Base-by-base conservation (phyloP, 2,329 filamentous ascomycete species). In the Penicillium sp. region DNA sequence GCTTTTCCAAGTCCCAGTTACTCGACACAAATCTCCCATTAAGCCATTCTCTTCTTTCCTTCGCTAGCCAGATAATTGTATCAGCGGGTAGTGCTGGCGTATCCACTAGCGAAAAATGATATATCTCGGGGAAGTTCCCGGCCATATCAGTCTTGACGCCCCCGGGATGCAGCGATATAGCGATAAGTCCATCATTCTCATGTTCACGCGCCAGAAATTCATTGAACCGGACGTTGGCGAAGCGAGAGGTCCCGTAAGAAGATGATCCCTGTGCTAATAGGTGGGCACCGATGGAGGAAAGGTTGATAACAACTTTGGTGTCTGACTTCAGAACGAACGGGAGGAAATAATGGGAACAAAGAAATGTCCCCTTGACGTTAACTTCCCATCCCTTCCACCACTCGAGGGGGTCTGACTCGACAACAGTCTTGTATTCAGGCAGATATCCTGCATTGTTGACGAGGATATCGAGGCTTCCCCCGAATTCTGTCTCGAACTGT, bases 191-290 rank as follows among this genome's bases (percentile, higher is more conserved):
- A 56, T 80, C 33, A 40, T 72, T 60, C 2, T 61, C 70, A 60
- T 82, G 79, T 42, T 84, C 83, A 0, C 66, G 66, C 34, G 73
- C 70, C 8, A 82, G 56, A 56, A 76, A 79, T 61, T 85, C 81
- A 1, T 76, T 79, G 40, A 85, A 72, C 10, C 80, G 71, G 14
- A 77, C 61, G 23, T 82, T 58, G 3, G 81, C 82, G 28, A 83
- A 68, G 63, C 85, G 84, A 33, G 71, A 72, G 2, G 73, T 73
- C 52, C 77, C 71, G 57, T 85, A 85, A 2, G 72, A 71, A 29
- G 75, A 77, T 2, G 69, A 61, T 5, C 76, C 73, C 0, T 63
- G 62, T 1, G 58, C 58, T 7, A 73, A 63, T n/a, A 74, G 59
- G 52, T 77, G 70, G 26, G 63, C 62, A 19, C 48, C 80, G 2